Conservation (phyloP, 495 filamentous ascomycete species). For the Chaetomidium leptoderma region DNA sequence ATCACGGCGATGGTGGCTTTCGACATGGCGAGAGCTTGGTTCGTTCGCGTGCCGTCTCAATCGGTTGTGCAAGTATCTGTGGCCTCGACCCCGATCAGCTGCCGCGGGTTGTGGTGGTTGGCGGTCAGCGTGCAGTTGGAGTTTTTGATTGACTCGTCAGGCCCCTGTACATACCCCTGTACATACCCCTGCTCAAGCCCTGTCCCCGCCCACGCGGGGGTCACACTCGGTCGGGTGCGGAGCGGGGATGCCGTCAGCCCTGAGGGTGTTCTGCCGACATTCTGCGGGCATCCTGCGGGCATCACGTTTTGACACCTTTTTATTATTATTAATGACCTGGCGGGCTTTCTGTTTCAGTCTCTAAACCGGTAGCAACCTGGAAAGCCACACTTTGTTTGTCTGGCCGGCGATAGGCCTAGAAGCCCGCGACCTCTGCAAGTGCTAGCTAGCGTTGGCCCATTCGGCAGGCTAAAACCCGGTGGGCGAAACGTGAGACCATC, state of each 20-base stretch:
- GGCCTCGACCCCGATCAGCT: background rate
- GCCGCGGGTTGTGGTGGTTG: background rate
- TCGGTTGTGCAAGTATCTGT: too few relatives aligned
- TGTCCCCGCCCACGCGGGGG: background rate
- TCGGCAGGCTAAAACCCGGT: too few relatives aligned
- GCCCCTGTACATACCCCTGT: background rate
- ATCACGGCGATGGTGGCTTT: conserved; percentile 84
- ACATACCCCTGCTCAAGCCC: too few relatives aligned
- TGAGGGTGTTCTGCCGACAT: too few relatives aligned
- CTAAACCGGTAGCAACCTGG: too few relatives aligned
- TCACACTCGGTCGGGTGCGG: background rate
- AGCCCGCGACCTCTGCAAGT: background rate
- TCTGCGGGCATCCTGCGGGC: too few relatives aligned
- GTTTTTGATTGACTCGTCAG: background rate
- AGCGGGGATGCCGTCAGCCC: background rate
- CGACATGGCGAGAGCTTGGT: conserved; percentile 58
- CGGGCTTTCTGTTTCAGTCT: too few relatives aligned
- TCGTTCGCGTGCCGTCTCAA: too few relatives aligned
- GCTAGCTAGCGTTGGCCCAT: background rate
- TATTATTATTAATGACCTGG: too few relatives aligned
- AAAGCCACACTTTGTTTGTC: too few relatives aligned
- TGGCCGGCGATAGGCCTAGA: background rate
- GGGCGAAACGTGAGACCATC: background rate
- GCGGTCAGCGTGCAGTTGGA: background rate
- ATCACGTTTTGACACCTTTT: too few relatives aligned